These are phyloP conservation scores for Aspergillus sp. DNA, from an alignment of 2,329 filamentous ascomycete genomes.

Conservation along the genomic window DNA sequence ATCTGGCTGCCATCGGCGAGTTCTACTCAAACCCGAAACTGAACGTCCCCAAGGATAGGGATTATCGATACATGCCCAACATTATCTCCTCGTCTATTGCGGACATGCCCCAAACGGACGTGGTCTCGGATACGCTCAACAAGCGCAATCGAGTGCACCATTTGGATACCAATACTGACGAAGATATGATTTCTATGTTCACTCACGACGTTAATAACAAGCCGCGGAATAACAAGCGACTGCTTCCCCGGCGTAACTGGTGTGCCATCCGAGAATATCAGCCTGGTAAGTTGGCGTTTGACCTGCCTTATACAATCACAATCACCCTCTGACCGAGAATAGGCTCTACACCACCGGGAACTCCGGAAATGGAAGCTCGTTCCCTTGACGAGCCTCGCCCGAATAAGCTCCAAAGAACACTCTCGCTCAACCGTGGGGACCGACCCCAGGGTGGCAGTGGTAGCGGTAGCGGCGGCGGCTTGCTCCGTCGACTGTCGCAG, in stretches of 20 bases:
- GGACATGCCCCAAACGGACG: slow-evolving; percentile 82
- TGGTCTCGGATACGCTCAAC: slow-evolving; percentile 89
- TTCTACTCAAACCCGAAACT: slow-evolving; percentile 92
- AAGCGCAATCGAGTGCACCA: slow-evolving; percentile 79
- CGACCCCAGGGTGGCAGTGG: slow-evolving; percentile 30
- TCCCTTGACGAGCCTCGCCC: slow-evolving; percentile 33
- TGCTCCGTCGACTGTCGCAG: slow-evolving; percentile 50
- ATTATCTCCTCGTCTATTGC: slow-evolving; percentile 91
- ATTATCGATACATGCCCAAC: slow-evolving; percentile 97
- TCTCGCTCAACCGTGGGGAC: slow-evolving; percentile 61
- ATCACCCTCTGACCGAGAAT: slow-evolving; percentile 51
- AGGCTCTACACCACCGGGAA: slow-evolving; percentile 69
- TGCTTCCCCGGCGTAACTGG: slow-evolving; percentile 91
- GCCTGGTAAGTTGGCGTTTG: slow-evolving; percentile 56
- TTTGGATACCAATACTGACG: slow-evolving; percentile 72
- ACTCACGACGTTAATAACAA: slow-evolving; percentile 85
- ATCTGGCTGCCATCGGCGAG: slow-evolving; percentile 86
- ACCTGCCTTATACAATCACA: background rate
- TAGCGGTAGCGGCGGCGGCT: slow-evolving; percentile 28
- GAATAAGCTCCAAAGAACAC: slow-evolving; percentile 53
- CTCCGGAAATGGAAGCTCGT: slow-evolving; percentile 54
- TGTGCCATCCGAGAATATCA: slow-evolving; percentile 85
- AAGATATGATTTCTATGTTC: slow-evolving; percentile 95
- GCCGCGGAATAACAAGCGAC: slow-evolving; percentile 82
- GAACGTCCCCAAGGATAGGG: slow-evolving; percentile 78